A percentile compares a stretch with the other conserved stretches of the same genome.
Conservation (phyloP, 78 protist genomes). For the Tieghemostelium lacteum region DNA sequence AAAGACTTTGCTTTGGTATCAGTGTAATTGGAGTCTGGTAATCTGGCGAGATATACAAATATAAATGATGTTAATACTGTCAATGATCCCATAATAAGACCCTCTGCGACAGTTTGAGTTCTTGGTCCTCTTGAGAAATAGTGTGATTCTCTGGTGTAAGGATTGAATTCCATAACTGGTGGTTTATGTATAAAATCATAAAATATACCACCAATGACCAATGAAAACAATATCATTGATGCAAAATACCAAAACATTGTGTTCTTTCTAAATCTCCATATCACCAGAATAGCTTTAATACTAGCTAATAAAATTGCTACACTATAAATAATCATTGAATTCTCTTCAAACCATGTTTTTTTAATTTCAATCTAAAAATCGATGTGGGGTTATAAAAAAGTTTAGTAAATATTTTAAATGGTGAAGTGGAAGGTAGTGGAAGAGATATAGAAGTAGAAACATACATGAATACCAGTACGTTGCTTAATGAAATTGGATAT, state of each 20-base stretch:
- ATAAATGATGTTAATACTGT: not conserved
- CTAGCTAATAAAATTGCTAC: not conserved
- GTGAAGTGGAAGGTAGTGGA: no score
- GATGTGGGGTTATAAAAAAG: no score
- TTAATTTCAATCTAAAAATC: conserved; percentile 24
- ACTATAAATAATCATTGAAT: not conserved
- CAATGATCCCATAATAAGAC: conserved; percentile 55
- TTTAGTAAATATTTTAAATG: no score
- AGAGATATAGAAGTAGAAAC: not conserved
- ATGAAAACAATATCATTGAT: conserved; percentile 21
- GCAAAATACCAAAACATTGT: conserved; percentile 40
- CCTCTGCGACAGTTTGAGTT: conserved; percentile 59
- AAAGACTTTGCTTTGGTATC: not conserved
- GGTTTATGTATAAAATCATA: conserved; percentile 58
- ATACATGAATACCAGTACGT: not conserved
- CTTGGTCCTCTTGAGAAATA: conserved; percentile 53
- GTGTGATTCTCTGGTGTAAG: not conserved
- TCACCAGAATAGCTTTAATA: not conserved
- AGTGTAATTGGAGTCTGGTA: conserved; percentile 21
- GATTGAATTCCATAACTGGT: conserved; percentile 33
- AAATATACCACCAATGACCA: conserved; percentile 58
- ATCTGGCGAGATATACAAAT: not conserved
- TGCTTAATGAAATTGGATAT: not conserved
- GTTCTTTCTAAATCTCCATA: not conserved
- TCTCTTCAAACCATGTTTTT: conserved; percentile 28